Conservation (phyloP, 805 yeast species). For the Ogataea degrootiae region DNA sequence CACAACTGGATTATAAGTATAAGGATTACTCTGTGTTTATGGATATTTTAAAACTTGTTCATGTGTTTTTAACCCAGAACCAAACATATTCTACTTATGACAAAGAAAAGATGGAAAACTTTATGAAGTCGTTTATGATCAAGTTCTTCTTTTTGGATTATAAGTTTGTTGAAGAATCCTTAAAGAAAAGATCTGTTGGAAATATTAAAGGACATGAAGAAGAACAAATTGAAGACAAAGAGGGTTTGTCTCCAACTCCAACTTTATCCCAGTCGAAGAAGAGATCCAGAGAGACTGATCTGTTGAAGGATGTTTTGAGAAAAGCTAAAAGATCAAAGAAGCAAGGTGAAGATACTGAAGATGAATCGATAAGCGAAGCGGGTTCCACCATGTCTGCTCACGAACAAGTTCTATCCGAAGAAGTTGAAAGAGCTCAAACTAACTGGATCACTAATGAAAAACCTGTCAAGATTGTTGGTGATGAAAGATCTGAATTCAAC, state of each 20-base stretch:
- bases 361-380: constrained; percentile 14
- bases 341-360: constrained; percentile 18
- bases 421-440: constrained; percentile 29
- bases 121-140: constrained; percentile 64
- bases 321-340: constrained; percentile 33
- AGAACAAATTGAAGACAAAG: constrained; percentile 20
- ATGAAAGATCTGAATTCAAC: constrained; percentile 56
- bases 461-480: constrained; percentile 22
- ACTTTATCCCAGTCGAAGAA: constrained; percentile 32
- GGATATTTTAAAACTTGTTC: constrained; percentile 68
- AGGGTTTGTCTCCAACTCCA: constrained; percentile 10
- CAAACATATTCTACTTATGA: constrained; percentile 78
- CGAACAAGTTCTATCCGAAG: constrained; percentile 22
- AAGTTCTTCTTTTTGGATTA: constrained; percentile 63
- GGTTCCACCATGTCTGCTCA: constrained; percentile 2
- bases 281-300: constrained; percentile 53
- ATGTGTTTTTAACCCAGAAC: constrained; percentile 60
- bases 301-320: constrained; percentile 55
- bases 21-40: constrained; percentile 62
- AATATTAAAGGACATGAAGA: constrained; percentile 19
- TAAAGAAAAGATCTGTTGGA: constrained; percentile 31
- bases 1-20: constrained; percentile 54
- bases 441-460: constrained; percentile 32
- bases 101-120: constrained; percentile 68
- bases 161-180: constrained; percentile 40